Evolutionary conservation across 2,329 filamentous ascomycete species (phyloP), one percentile per base, ranked within the genome.

Genomic region (Alternaria arborescens): DNA sequence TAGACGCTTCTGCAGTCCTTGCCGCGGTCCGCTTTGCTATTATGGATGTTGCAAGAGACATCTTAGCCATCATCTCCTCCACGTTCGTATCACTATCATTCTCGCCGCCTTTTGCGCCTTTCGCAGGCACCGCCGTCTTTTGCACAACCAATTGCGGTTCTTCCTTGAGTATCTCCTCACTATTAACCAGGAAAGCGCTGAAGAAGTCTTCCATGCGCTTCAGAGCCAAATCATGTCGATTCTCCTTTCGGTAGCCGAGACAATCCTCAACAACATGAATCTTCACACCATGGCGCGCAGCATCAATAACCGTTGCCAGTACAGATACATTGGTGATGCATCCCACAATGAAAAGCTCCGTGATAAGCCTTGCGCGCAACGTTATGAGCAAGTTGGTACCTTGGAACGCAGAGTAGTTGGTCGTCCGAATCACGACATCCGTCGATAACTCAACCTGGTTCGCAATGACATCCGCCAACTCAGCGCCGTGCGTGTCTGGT

Each of bases 231-330:
- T 87, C 82, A 69, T 97, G 93, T 43, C 92, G 87, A 18, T 82
- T 78, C 59, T 88, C 86, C 68, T 84, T 88, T 47, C 92, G 88
- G 72, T 90, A 97, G 11, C 93, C 94, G 56, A 97, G 88, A 77
- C 94, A 97, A 76, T 98, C 93, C 53, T 95, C 89, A 40, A 98
- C 82, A 12, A 98, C 82, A 5, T 91, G 95, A 71, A 97, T 92
- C n/a, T 88, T 84, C 71, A 97, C 89, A 5, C 94, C 95, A 77
- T 97, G 91, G 20, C 91, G 87, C 2, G 92, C 94, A 11, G 94
- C 95, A 73, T 97, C 95, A 64, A 97, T 84, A 4, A 93, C 93
- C 1, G 94, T 97, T 8, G 95, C 94, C 74, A 95, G 93, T 47
- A 98, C 89, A 32, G 93, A 94, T 36, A 96, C 83, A 71, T 98